Base-by-base conservation (phyloP, 108 stramenopile genomes). In the Nannochloropsis salina region DNA sequence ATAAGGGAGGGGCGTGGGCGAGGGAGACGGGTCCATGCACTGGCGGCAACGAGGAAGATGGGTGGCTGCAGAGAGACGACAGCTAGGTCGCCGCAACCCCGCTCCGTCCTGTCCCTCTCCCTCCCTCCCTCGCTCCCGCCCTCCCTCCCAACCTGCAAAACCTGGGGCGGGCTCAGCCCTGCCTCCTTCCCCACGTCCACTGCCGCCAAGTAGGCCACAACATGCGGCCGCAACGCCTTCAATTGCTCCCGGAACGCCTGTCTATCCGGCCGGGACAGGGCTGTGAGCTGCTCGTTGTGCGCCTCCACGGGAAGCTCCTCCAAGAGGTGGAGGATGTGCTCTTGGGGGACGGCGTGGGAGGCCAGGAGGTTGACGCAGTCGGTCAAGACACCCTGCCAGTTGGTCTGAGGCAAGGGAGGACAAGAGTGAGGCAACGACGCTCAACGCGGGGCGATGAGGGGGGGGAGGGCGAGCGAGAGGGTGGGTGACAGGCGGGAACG, bases 321-420 rank as follows among this genome's bases (percentile, higher is more conserved):
- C 2, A 74, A n/a, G 61, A 74, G 61, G 61, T 74, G 61, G 61
- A 74, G 61, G n/a, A 74, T 15, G 61, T 74, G 61, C n/a, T 74
- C 61, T 5, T 74, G 61, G 2, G 61, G 61, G 15, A 74, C 61
- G 3, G 20, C 61, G 61, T 74, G 61, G 61, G 61, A 74, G 61
- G 61, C 61, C 20, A 74, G 61, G 4, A 74, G 61, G 61, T 74
- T 74, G 61, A 74, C n/a, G 61, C 61, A 74, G 2, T 74, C 61
- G 20, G 61, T 74, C n/a, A 74, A n/a, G 61, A 74, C 61, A n/a
- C 61, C 61, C 61, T 74, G 61, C 61, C 61, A 74, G 61, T 74
- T 74, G 61, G 61, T 74, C 61, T 74, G 61, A 20, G 61, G 61
- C 1, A 74, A 74, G 61, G 5, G n/a, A 74, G 47, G 12, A 51